Conservation (phyloP, 345 rosid species). For the Eucalyptus guilfoylei region DNA sequence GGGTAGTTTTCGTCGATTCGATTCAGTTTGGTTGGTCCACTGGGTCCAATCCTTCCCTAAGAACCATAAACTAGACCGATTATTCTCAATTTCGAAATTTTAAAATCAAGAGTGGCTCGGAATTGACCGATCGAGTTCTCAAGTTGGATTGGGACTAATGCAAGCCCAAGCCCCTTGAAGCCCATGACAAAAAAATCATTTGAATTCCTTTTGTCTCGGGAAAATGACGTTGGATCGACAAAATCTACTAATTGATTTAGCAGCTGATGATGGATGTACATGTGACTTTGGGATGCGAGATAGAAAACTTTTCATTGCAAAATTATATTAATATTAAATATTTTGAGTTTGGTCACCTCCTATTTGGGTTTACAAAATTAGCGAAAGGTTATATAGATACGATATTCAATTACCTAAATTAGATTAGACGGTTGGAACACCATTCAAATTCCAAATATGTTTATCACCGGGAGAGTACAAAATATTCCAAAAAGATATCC, state of each 20-base stretch:
- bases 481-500: background rate
- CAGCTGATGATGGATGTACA: background rate
- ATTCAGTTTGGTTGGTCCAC: background rate
- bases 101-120: background rate
- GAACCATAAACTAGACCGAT: fast-evolving
- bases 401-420: background rate
- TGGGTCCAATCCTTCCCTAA: fast-evolving
- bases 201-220: background rate
- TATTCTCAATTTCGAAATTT: background rate
- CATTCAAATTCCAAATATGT: background rate
- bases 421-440: background rate
- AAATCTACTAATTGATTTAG: background rate
- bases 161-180: background rate
- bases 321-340: background rate
- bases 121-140: background rate
- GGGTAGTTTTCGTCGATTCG: fast-evolving
- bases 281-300: background rate
- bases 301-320: background rate
- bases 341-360: background rate
- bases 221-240: background rate
- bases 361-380: background rate
- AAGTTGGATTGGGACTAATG: background rate
- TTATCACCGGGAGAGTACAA: no score
- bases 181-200: background rate
- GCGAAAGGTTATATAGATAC: background rate